Base-by-base conservation (phyloP, 805 yeast species). In the Candida vaughaniae region DNA sequence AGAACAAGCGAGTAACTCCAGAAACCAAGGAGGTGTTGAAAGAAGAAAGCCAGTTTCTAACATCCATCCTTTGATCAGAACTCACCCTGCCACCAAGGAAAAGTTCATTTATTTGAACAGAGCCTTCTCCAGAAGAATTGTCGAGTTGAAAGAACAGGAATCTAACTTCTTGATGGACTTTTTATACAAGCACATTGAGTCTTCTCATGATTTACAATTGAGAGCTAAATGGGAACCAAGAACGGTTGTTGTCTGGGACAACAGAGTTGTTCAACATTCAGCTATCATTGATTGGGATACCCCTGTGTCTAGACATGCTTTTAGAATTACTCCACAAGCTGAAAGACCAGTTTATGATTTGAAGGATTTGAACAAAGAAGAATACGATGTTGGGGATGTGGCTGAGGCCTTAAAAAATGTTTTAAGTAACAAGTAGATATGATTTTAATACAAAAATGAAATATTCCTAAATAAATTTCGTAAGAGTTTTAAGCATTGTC, bases 221-320 rank as follows among this genome's bases (percentile, higher is more conserved):
- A 74, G 90, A 53, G 85, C 86, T 31, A 70, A 59, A 37, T 85
- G 88, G 85, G 82, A 78, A 53, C 80, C 81, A 36, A 73, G 75
- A 33, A 75, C 88, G 1, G 82, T 85, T 35, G 86, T 80, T 14
- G 59, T 82, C 18, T 85, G 91, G 91, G 93, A 85, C 53, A 85
- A 85, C 68, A 77, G 93, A 56, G 68, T 82, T 52, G 74, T 79
- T 7, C 61, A 75, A 17, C 93, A 85, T 57, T 67, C 85, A 10
- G 88, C 89, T 11, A 69, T 80, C 12, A 73, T 77, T 38, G 91
- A 85, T 51, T 84, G 86, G 82, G 82, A 75, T 47, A 69, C 75
- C 31, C 80, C 83, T 12, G 75, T 71, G 26, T 69, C 77, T 16
- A 75, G 93, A 58, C 91, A 84, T 48, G 85, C 85, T 7, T 78